Percentiles rank a stretch among this genome's conserved stretches.
These are phyloP conservation scores for Saccharomycopsis microspora DNA, from an alignment of 805 yeast genomes.

Conservation along the genomic window DNA sequence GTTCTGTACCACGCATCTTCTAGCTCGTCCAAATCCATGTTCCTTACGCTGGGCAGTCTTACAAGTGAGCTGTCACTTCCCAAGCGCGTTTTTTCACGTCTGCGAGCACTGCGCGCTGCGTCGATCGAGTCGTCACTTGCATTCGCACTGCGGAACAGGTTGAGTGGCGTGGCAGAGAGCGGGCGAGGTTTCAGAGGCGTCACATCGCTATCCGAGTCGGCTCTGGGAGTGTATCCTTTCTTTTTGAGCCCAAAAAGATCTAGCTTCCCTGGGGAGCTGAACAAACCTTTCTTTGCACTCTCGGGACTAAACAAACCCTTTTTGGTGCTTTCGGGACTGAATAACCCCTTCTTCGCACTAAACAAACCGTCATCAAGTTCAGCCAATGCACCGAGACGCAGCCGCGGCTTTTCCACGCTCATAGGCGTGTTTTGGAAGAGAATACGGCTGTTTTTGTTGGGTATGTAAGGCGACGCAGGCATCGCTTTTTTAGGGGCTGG, in stretches of 20 bases:
- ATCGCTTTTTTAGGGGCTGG: slow-evolving; percentile 13
- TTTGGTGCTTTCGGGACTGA: slow-evolving; percentile 2
- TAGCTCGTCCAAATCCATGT: too few species aligned
- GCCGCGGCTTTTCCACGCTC: slow-evolving; percentile 13
- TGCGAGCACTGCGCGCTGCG: neutral
- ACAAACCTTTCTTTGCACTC: slow-evolving; percentile 5
- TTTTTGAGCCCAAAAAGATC: neutral
- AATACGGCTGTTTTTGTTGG: too few species aligned
- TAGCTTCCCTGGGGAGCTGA: neutral
- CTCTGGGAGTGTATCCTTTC: neutral
- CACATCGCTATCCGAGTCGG: slow-evolving; percentile 3
- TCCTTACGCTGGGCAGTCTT: too few species aligned
- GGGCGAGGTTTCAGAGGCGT: slow-evolving; percentile 2
- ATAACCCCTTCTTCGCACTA: slow-evolving; percentile 1
- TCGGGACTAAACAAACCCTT: neutral
- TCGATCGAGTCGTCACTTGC: slow-evolving; percentile 14
- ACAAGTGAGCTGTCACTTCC: too few species aligned
- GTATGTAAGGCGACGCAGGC: neutral
- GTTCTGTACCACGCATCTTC: too few species aligned
- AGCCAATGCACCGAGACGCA: slow-evolving; percentile 4
- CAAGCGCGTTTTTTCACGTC: too few species aligned
- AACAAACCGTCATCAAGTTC: neutral
- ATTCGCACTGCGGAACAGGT: slow-evolving; percentile 1
- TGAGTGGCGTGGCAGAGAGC: slow-evolving; percentile 1
- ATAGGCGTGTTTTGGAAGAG: neutral